phyloP scores from a whole-genome alignment of 495 filamentous ascomycete genomes.

The Tuber borchii region DNA sequence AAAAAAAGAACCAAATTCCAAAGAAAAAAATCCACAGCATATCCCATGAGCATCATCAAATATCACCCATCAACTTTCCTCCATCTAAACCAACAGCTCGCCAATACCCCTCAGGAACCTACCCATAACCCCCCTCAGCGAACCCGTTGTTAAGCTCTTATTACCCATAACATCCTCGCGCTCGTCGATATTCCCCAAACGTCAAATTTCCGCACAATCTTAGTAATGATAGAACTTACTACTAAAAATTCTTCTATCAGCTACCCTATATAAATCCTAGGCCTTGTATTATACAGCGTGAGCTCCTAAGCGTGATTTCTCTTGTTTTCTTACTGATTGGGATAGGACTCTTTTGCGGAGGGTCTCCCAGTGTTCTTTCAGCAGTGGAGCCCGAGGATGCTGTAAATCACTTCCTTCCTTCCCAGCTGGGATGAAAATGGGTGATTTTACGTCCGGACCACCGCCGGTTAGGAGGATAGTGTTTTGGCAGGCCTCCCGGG shows the following conservation, averaged over 20 bases:
- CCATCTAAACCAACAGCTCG: background rate
- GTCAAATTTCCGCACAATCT: conserved; percentile 63
- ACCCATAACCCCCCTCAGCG: conserved; percentile 12
- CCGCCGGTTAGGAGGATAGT: conserved; percentile 53
- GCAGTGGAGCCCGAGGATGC: conserved; percentile 46
- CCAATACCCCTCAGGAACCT: conserved; percentile 22
- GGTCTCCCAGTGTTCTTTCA: conserved; percentile 41
- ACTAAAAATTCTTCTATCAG: conserved; percentile 69
- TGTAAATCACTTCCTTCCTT: conserved; percentile 45
- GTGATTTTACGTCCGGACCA: conserved; percentile 47
- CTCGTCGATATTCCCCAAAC: conserved; percentile 42
- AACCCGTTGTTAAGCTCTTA: conserved; percentile 39
- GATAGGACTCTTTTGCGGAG: conserved; percentile 43
- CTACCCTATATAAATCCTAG: conserved; percentile 56
- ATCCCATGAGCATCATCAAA: background rate
- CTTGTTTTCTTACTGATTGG: conserved; percentile 43
- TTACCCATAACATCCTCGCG: conserved; percentile 35
- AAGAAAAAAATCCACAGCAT: background rate
- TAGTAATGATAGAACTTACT: conserved; percentile 64
- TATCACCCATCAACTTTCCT: background rate
- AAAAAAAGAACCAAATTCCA: background rate
- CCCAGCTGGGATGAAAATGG: conserved; percentile 48
- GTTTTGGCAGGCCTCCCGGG: conserved; percentile 43
- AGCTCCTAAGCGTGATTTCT: conserved; percentile 38
- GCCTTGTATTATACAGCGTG: conserved; percentile 55